Base-by-base conservation (phyloP, 2,329 filamentous ascomycete genomes). In the Trichoderma sp. region DNA sequence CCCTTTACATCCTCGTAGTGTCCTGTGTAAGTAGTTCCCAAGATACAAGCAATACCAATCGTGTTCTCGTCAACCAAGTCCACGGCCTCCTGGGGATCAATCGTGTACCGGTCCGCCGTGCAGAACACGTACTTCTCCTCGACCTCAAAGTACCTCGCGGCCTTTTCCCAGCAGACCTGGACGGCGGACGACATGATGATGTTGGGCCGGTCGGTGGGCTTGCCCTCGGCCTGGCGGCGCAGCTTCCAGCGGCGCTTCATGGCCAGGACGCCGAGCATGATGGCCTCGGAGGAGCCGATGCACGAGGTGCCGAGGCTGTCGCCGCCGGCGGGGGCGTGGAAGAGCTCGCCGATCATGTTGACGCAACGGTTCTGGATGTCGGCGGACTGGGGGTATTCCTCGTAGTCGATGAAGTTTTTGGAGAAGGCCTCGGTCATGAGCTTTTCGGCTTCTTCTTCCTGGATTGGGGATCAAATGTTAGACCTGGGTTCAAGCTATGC, bases 211-310 rank as follows among this genome's bases (percentile, higher is more conserved):
- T 94, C 93, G 73, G 81, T 88, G 69, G 94, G 88, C 84, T 97
- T 96, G 73, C 94, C 95, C 76, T 89, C 93, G 5, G 92, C 94
- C 80, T 92, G 88, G 76, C 94, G 91, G 83, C 91, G 91, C 81
- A 96, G 94, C 85, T 93, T 91, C 95, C 95, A 98, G 77, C 92
- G 90, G 84, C 91, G 94, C 88, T 98, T 98, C 94, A 98, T 97
- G 76, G 95, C 95, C 43, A 98, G 85, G 2, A 93, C 92, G 57
- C 84, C 91, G 47, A 94, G 87, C 92, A 93, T 93, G 83, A 95
- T 94, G 77, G 92, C 93, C 81, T 98, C 95, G 68, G 94, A 97
- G 72, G 92, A 95, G 61, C 95, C 95, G 73, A 98, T 91, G 55
- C 92, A 95, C 6, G 92, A 95, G 1, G 95, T 98, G 53, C 95